Base-by-base conservation (phyloP, 257 asterid genomes). In the Solanum clarkiae region DNA sequence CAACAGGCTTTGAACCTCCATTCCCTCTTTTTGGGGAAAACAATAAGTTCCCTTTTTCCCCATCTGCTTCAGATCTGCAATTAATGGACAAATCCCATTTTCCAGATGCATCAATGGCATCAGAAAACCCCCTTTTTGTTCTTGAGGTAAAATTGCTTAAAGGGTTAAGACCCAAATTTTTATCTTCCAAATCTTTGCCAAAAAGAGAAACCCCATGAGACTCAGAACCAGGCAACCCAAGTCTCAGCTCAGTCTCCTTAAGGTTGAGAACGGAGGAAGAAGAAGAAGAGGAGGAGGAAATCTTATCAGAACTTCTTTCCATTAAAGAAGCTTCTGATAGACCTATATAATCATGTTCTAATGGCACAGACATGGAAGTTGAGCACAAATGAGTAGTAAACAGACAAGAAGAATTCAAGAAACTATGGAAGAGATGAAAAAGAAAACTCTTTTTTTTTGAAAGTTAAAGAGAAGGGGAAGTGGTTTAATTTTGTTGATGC, bases 171-270 rank as follows among this genome's bases (percentile, higher is more conserved):
- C 88, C 90, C 85, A 75, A 56, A 56, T 13, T 24, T 71, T 89
- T 92, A 85, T 91, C 94, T 90, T 91, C 92, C 80, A 92, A 89
- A 85, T 89, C 93, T 51, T 90, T 91, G 40, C 95, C 94, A 66
- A 93, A 92, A 10, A 94, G 86, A 22, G 94, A 91, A 84, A 91
- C 85, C 82, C 91, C 96, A 18, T 92, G 91, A 32, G 91, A 89
- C 60, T 91, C 92, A 0, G 94, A 91, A 79, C 98, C 98, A 12
- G 98, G 98, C 85, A 95, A 86, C 1, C 98, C 98, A 70, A 95
- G 98, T 88, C 98, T 90, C 63, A 95, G 91, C 85, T 94, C 98
- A 9, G 98, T 95, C 86, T 92, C 95, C 80, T 88, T 90, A 2
- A 94, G 92, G 89, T 90, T 91, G 18, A 91, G 62, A 44, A 36